Evolutionary conservation across 2,329 filamentous ascomycete species (phyloP), one percentile per base, ranked within the genome.

Genomic region (Clarireedia hainanense): DNA sequence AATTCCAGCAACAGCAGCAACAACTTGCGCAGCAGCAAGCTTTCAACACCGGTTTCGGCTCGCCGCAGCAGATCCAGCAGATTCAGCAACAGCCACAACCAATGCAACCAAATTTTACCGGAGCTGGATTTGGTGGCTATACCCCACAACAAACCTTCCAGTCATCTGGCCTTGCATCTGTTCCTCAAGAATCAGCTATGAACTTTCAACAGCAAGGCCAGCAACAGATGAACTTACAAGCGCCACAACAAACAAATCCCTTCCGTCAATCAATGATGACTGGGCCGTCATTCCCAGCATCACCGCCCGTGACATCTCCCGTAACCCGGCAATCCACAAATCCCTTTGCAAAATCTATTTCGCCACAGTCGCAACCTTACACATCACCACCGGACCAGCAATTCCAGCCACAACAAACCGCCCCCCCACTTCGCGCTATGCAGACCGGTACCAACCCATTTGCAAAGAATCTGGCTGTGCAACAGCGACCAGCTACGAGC

Each of bases 201-300:
- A 73, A 68, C 50, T 83, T 81, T 70, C 74, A 79, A 66, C 63
- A 62, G 17, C 68, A 70, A 10, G 58, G 69, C 65, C 75, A 64
- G 66, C 69, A 61, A 63, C 75, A 69, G 67, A 74, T 58, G 71
- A 67, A 63, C 53, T 67, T 50, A 66, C 77, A 60, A 72, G 75
- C 71, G 65, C 75, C 71, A 24, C 75, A 71, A 24, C 81, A 84
- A 64, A 84, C 91, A 6, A 99, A 99, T 68, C 94, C 94, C 0
- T 99, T 99, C 80, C 81, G 94, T 43, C 87, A 91, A 68, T 96
- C 92, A 1, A 92, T 92, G 84, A 76, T 96, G 74, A 77, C 71
- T 43, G 66, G 68, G 30, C 69, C 73, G 24, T 65, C 68, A 52
- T 70, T 75, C 57, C 68, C 75, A 59, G 70, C 75, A 53, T 73